Evolutionary conservation across 2,329 filamentous ascomycete genomes (phyloP).

Genomic region (Didymella lethalis): DNA sequence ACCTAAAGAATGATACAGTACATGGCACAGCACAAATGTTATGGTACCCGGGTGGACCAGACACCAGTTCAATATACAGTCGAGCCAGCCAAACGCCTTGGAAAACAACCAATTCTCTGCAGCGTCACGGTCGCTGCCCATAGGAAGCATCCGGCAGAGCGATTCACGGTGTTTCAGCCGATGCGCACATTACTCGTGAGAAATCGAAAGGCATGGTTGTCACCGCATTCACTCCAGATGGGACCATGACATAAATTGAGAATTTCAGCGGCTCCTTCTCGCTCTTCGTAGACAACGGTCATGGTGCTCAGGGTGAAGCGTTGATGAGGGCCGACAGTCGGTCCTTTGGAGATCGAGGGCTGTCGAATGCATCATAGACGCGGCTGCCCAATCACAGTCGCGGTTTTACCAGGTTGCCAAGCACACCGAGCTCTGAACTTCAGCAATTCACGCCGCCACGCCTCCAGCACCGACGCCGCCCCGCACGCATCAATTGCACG

Average conservation of each 20-base stretch:
- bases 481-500: constrained; percentile 51
- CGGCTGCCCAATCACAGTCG: constrained; percentile 14
- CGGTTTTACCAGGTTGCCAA: no score
- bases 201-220: neutral
- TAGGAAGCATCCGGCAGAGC: no score
- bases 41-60: no score
- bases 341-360: constrained; percentile 10
- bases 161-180: no score
- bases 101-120: no score
- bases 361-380: constrained; percentile 20
- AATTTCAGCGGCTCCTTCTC: neutral
- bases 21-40: no score
- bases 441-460: constrained; percentile 38
- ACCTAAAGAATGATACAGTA: no score
- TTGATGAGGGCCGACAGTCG: constrained; percentile 14
- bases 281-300: neutral
- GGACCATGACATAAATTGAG: no score
- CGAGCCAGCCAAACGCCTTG: no score
- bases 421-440: constrained; percentile 28
- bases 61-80: no score
- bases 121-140: no score
- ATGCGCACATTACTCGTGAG: no score
- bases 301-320: neutral
- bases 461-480: constrained; percentile 39
- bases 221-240: neutral